phyloP scores from a whole-genome alignment of 169 alveolate species.

The Plasmodium billcollinsi region DNA sequence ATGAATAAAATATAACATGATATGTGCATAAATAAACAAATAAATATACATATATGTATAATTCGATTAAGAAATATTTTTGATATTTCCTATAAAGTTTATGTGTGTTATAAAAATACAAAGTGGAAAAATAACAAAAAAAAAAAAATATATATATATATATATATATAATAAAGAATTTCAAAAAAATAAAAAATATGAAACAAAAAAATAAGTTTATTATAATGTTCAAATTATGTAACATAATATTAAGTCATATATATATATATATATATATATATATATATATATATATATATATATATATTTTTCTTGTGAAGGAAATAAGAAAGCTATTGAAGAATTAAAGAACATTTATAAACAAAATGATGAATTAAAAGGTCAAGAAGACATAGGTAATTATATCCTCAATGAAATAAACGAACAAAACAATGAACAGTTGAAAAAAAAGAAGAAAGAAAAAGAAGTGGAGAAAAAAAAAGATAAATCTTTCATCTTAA shows the following conservation, averaged over 20 bases:
- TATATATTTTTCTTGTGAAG: background rate
- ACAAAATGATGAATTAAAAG: slow-evolving; percentile 32
- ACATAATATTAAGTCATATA: no score
- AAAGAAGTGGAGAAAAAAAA: slow-evolving; percentile 58
- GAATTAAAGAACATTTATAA: slow-evolving; percentile 52
- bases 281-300: background rate
- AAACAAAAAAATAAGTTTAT: background rate
- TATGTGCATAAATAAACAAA: no score
- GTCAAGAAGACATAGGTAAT: slow-evolving; percentile 18
- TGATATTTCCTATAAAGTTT: background rate
- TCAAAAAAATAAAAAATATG: background rate
- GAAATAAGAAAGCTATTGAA: slow-evolving; percentile 41
- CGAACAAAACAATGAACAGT: slow-evolving; percentile 25
- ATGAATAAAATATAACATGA: no score
- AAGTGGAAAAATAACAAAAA: no score
- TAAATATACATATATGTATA: background rate
- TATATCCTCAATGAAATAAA: slow-evolving; percentile 49
- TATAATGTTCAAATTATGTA: no score
- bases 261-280: background rate
- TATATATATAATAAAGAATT: no score
- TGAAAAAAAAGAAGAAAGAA: slow-evolving; percentile 49
- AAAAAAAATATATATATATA: no score
- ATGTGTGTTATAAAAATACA: no score
- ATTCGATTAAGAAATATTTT: background rate
- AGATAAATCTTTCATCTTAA: slow-evolving; percentile 63